phyloP scores from a whole-genome alignment of 108 stramenopile species.

The Heterococcus sp. region DNA sequence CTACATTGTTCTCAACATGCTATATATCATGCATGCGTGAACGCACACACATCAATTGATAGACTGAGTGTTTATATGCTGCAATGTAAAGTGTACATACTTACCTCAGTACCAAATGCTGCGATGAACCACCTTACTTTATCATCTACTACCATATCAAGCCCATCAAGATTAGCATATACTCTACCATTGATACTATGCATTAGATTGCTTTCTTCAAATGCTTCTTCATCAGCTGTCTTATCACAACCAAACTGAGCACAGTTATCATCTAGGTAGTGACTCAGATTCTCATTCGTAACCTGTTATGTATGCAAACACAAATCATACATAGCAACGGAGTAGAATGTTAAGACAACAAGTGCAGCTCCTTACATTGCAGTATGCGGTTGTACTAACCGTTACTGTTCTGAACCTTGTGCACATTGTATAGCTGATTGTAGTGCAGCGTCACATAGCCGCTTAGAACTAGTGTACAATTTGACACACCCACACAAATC shows the following conservation, averaged over 20 bases:
- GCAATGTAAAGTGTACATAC: too few species aligned
- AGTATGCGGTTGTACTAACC: neutral
- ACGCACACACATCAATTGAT: too few species aligned
- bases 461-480: too few species aligned
- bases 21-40: too few species aligned
- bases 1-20: neutral
- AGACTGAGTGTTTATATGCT: too few species aligned
- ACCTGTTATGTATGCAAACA: neutral
- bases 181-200: constrained; percentile 3
- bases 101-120: constrained; percentile 14
- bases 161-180: constrained; percentile 3
- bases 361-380: neutral
- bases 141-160: constrained; percentile 4
- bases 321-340: neutral
- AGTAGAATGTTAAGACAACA: neutral
- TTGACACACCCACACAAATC: too few species aligned
- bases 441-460: too few species aligned
- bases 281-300: constrained; percentile 3
- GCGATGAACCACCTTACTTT: constrained; percentile 4
- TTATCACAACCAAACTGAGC: constrained; percentile 2
- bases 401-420: too few species aligned
- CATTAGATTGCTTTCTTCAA: constrained; percentile 16
- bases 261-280: constrained; percentile 8
- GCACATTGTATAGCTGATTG: too few species aligned
- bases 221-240: neutral